Percentiles rank a stretch among this genome's conserved stretches.
These are phyloP conservation scores for Aspergillus taichungensis DNA, from an alignment of 495 filamentous ascomycete genomes.

Conservation along the genomic window DNA sequence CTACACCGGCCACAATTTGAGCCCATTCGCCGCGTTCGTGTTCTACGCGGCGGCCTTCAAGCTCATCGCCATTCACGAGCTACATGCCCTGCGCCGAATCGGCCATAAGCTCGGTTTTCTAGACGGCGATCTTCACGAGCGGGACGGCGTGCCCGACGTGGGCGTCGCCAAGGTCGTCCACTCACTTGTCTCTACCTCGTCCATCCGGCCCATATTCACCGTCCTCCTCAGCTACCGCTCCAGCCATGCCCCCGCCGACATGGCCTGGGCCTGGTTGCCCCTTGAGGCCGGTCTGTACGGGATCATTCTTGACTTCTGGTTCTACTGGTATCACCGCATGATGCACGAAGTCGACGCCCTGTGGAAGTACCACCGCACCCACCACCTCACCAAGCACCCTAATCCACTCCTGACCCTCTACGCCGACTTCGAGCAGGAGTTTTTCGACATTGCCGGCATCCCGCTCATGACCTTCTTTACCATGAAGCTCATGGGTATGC, in stretches of 20 bases:
- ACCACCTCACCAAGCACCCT: conserved; percentile 14
- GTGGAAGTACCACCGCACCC: conserved; percentile 15
- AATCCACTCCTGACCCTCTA: conserved; percentile 12
- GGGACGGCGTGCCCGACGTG: conserved; percentile 10
- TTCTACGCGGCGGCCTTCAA: conserved; percentile 16
- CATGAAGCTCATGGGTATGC: conserved; percentile 9
- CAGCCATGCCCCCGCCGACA: neutral
- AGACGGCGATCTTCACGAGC: conserved; percentile 9
- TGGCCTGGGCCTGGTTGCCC: conserved; percentile 9
- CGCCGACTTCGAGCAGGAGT: conserved; percentile 11
- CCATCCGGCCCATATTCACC: conserved; percentile 7
- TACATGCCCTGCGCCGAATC: conserved; percentile 7
- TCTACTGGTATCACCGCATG: conserved; percentile 11
- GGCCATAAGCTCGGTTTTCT: conserved; percentile 9
- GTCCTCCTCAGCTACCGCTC: conserved; percentile 7
- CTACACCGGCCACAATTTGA: conserved; percentile 16
- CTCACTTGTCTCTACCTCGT: conserved; percentile 8
- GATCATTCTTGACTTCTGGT: conserved; percentile 7
- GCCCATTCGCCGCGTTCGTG: conserved; percentile 13
- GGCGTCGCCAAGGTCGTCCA: conserved; percentile 5
- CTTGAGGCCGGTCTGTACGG: conserved; percentile 8
- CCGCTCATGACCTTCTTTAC: conserved; percentile 9
- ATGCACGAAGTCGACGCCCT: conserved; percentile 11
- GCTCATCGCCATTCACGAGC: conserved; percentile 6
- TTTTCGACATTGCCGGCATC: conserved; percentile 14